Evolutionary conservation across 257 asterid species (phyloP), one percentile per base, ranked within the genome.

Genomic region (Fraxinus excelsior): DNA sequence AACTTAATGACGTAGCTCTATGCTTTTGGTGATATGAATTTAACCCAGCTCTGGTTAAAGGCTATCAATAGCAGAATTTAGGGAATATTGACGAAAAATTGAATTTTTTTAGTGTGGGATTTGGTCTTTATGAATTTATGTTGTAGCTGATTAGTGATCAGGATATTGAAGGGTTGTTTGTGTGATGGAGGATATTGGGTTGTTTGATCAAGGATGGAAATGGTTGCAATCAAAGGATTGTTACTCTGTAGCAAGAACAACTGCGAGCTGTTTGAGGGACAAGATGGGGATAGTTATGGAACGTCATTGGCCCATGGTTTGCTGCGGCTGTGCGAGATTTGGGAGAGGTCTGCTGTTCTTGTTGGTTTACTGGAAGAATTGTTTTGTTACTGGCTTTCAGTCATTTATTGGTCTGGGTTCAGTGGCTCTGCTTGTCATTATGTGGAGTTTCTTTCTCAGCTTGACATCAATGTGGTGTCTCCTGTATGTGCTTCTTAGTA

Each of bases 401-500:
- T 96, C 99, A 6, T 86, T 96, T 79, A 26, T 83, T 19, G 91
- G 90, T 74, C 90, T 96, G 82, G 98, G 96, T 81, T 87, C 98
- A 9, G 96, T 97, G 2, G 97, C 99, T 51, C 82, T 93, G 84
- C 96, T 96, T 73, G 85, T 90, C 71, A 90, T 96, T 76, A 89
- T 96, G 98, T 96, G 99, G 98, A 90, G 97, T 86, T 96, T 93
- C 90, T 96, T 93, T 83, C 86, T 96, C 70, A 96, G 97, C 89
- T 86, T 93, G 88, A 93, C 99, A 65, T 96, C 99, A 12, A 82
- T 93, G 86, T 85, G 97, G 25, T 96, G 99, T 74, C 97, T 96
- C 76, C 85, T 92, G 35, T 96, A 91, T 66, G 94, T 96, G 87
- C 97, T 96, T 83, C 91, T 93, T 88, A 96, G 97, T 85, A 93